Evolutionary conservation across 1,284 basidiomycete species (phyloP).

Genomic region (Ustilago trichophora): DNA sequence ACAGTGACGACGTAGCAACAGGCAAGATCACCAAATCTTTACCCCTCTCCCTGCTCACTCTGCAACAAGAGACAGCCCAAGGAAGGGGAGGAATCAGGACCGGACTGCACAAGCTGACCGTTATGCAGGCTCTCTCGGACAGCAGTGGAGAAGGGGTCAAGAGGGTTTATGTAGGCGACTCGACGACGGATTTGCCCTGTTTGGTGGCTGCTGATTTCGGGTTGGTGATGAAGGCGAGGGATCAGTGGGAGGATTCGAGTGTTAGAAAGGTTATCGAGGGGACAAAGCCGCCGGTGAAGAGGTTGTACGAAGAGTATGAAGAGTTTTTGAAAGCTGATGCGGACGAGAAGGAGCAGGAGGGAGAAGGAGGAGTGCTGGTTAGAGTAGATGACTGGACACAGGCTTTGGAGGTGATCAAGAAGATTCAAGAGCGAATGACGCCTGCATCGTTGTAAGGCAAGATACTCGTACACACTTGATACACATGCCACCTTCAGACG

Average conservation of each 20-base stretch:
- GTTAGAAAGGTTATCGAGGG: conserved; percentile 8
- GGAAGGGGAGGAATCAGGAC: conserved; percentile 42
- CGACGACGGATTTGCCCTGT: conserved; percentile 56
- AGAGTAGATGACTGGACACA: conserved; percentile 33
- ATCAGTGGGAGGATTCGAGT: neutral
- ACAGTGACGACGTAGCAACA: no score
- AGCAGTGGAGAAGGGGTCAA: neutral
- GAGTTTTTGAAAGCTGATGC: conserved; percentile 3
- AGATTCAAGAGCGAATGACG: conserved; percentile 11
- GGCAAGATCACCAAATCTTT: conserved; percentile 40
- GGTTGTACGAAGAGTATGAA: conserved; percentile 1
- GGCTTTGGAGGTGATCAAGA: conserved; percentile 19
- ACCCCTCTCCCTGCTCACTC: neutral
- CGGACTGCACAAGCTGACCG: conserved; percentile 46
- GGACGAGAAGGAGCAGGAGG: neutral
- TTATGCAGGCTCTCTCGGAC: conserved; percentile 13
- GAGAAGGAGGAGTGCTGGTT: conserved; percentile 9
- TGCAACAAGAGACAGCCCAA: neutral
- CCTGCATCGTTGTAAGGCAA: neutral
- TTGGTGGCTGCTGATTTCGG: conserved; percentile 56
- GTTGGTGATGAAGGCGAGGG: conserved; percentile 44
- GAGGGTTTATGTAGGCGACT: conserved; percentile 60
- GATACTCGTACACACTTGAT: no score
- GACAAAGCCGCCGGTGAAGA: conserved; percentile 2
- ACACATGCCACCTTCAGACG: no score